Evolutionary conservation across 129 eudicot genomes (phyloP), one percentile per base, ranked within the genome.

Genomic region (Cynara cardunculus): DNA sequence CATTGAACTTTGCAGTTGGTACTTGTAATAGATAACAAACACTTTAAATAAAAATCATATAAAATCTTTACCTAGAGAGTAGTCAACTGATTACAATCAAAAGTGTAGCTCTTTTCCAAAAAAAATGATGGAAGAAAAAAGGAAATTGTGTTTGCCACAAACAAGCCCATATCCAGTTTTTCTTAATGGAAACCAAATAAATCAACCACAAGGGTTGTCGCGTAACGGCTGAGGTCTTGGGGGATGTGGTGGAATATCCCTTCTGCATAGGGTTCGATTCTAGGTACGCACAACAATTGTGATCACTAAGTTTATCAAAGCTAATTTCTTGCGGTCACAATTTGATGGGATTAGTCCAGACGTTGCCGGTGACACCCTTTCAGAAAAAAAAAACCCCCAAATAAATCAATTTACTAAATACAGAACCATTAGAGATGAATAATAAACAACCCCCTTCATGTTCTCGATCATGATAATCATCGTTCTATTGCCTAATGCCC

Each of bases 361-460:
- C n/a, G n/a, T n/a, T n/a, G n/a, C n/a, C n/a, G n/a, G n/a, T n/a
- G n/a, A n/a, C n/a, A n/a, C n/a, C n/a, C n/a, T n/a, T n/a, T n/a
- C n/a, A n/a, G n/a, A n/a, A n/a, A n/a, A n/a, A n/a, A n/a, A n/a
- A n/a, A n/a, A n/a, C n/a, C n/a, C n/a, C 24, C 24, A 56, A 56
- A 18, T 56, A 56, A 56, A 18, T 19, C 64, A 53, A 53, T 53
- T 41, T 24, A 44, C 12, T 9, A 21, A 72, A 72, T 44, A n/a
- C 12, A 73, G 49, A 44, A 71, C 7, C 64, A 53, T 53, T 53
- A 53, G 7, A 53, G 8, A 18, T 53, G 21, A 71, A 34, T 30
- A 71, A 34, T 71, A 71, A n/a, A 34, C 56, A 71, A 35, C 74
- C 46, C 27, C 75, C 13, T 71, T 39, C 22, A 71, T 71, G 75